Percentiles rank a stretch among this genome's conserved stretches.
Evolutionary conservation across 2,329 filamentous ascomycete genomes (phyloP).

Genomic region (Arthrobotrys conoides): DNA sequence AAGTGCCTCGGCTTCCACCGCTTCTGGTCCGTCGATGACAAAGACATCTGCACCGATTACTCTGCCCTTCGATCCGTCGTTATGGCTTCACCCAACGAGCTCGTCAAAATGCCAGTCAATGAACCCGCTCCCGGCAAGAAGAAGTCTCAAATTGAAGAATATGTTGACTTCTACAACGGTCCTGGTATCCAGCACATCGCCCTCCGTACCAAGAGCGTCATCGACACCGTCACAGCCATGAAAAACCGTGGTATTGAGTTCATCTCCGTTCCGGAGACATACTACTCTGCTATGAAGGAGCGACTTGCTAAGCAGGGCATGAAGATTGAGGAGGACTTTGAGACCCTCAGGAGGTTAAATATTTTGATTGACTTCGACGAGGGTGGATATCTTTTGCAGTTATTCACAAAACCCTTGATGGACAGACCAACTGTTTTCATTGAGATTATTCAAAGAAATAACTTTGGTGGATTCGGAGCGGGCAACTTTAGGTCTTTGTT

Average conservation of each 20-base stretch:
- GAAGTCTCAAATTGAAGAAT: slow-evolving; percentile 94
- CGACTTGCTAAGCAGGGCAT: slow-evolving; percentile 73
- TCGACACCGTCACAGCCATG: slow-evolving; percentile 81
- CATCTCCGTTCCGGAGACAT: slow-evolving; percentile 87
- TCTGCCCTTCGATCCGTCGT: slow-evolving; percentile 89
- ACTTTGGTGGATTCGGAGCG: slow-evolving; percentile 92
- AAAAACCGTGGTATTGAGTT: slow-evolving; percentile 92
- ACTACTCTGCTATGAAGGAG: slow-evolving; percentile 83
- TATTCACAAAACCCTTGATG: slow-evolving; percentile 81
- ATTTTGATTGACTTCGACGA: slow-evolving; percentile 97
- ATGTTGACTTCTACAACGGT: slow-evolving; percentile 89
- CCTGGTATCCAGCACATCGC: slow-evolving; percentile 95
- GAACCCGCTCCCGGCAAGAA: slow-evolving; percentile 92
- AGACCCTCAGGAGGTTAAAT: slow-evolving; percentile 80
- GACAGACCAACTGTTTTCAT: slow-evolving; percentile 95
- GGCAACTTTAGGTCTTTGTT: slow-evolving; percentile 97
- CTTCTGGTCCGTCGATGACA: slow-evolving; percentile 97
- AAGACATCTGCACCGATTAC: slow-evolving; percentile 92
- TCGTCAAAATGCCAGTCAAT: slow-evolving; percentile 99
- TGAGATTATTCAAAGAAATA: slow-evolving; percentile 93
- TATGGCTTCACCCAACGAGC: slow-evolving; percentile 86
- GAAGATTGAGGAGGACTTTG: slow-evolving; percentile 82
- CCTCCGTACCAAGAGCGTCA: slow-evolving; percentile 84
- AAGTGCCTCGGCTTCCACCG: slow-evolving; percentile 91
- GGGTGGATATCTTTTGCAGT: slow-evolving; percentile 82